phyloP scores from a whole-genome alignment of 1,284 basidiomycete genomes.

The Ganoderma sp. region DNA sequence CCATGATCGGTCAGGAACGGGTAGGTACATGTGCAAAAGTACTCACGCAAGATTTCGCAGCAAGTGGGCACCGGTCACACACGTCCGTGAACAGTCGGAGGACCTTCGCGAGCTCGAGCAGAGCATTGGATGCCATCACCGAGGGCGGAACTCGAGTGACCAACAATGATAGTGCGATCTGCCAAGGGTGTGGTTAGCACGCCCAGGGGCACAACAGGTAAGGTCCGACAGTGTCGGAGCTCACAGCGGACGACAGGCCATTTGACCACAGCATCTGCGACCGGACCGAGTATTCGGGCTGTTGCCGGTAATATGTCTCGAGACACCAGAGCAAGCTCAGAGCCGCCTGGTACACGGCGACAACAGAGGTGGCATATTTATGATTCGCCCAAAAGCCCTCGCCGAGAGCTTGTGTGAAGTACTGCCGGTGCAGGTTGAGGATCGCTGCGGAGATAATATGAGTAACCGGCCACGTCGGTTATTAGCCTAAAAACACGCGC shows the following conservation, averaged over 20 bases:
- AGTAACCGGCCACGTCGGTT: conserved; percentile 12
- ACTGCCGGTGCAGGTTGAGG: conserved; percentile 70
- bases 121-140: conserved; percentile 61
- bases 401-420: conserved; percentile 73
- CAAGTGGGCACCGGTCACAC: conserved; percentile 58
- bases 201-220: conserved; percentile 8
- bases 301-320: conserved; percentile 57
- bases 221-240: conserved; percentile 33
- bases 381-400: conserved; percentile 62
- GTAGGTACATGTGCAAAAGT: not conserved
- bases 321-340: conserved; percentile 62
- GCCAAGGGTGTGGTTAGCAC: conserved; percentile 16
- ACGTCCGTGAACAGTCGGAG: conserved; percentile 64
- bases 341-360: conserved; percentile 64
- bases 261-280: conserved; percentile 71
- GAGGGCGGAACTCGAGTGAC: conserved; percentile 67
- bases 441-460: conserved; percentile 51
- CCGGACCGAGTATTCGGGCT: conserved; percentile 57
- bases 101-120: conserved; percentile 67
- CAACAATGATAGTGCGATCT: conserved; percentile 73
- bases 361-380: conserved; percentile 64
- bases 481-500: conserved; percentile 33
- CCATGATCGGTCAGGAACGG: not conserved
- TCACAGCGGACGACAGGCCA: conserved; percentile 65
- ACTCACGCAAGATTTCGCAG: conserved; percentile 65